These are phyloP conservation scores for Alternaria triticimaculans DNA, from an alignment of 2,329 filamentous ascomycete species.

Conservation along the genomic window DNA sequence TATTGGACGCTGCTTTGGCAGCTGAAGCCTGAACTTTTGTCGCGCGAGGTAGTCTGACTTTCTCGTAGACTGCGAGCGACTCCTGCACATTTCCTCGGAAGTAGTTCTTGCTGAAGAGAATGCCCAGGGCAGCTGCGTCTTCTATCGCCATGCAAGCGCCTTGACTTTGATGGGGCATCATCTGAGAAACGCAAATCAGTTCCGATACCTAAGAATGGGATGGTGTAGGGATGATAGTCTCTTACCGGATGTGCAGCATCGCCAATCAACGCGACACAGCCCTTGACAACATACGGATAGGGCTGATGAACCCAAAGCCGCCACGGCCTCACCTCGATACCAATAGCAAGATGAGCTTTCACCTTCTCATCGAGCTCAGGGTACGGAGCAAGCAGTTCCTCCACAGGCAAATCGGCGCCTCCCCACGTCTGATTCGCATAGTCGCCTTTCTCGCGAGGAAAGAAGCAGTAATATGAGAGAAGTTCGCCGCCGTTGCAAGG, in stretches of 20 bases:
- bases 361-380: conserved; percentile 67
- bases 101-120: conserved; percentile 62
- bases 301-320: conserved; percentile 69
- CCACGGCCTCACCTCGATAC: conserved; percentile 70
- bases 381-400: conserved; percentile 67
- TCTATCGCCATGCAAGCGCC: conserved; percentile 74
- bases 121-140: conserved; percentile 68
- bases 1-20: conserved; percentile 48
- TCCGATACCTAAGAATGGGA: neutral
- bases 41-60: conserved; percentile 46
- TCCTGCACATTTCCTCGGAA: conserved; percentile 48
- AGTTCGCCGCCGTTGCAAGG: conserved; percentile 71
- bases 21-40: conserved; percentile 49
- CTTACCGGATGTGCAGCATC: conserved; percentile 70
- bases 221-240: neutral
- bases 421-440: conserved; percentile 68
- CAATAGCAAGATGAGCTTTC: conserved; percentile 63
- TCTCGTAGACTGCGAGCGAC: conserved; percentile 45
- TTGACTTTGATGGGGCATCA: conserved; percentile 74
- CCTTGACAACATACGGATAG: conserved; percentile 64
- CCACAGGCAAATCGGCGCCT: conserved; percentile 57
- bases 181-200: conserved; percentile 42
- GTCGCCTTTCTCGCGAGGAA: conserved; percentile 65
- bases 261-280: conserved; percentile 64
- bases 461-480: conserved; percentile 75